Conservation (phyloP, 805 yeast genomes). For the Starmerella potacharoeniae region DNA sequence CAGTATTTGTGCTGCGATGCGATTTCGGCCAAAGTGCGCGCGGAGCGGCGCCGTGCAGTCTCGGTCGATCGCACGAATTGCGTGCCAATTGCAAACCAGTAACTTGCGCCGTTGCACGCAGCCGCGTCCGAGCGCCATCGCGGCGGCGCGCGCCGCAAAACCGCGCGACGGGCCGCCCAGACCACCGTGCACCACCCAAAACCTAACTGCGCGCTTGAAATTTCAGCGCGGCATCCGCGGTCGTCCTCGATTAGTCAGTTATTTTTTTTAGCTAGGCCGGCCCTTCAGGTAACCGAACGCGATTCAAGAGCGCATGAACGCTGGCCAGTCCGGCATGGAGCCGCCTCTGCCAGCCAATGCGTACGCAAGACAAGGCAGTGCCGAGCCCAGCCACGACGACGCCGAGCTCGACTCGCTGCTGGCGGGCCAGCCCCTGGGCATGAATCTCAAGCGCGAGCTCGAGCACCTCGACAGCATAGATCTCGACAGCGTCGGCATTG, state of each 20-base stretch:
- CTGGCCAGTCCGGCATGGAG: constrained; percentile 11
- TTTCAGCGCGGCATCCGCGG: constrained; percentile 2
- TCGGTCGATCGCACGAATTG: too few relatives aligned
- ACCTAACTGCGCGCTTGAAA: not conserved
- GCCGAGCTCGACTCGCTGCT: constrained; percentile 11
- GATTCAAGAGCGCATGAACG: constrained; percentile 7
- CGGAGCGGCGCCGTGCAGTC: too few relatives aligned
- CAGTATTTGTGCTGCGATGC: too few relatives aligned
- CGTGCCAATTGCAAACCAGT: too few relatives aligned
- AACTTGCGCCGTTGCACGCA: too few relatives aligned
- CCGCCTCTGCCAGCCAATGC: constrained; percentile 6
- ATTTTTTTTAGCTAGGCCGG: constrained; percentile 2
- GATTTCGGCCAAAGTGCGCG: too few relatives aligned
- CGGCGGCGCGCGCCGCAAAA: too few relatives aligned
- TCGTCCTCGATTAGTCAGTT: constrained; percentile 2
- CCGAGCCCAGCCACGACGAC: constrained; percentile 1
- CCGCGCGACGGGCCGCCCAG: not conserved
- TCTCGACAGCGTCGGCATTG: constrained; percentile 5
- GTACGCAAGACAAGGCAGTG: constrained; percentile 3
- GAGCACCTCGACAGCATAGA: constrained; percentile 13
- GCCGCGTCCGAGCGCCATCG: too few relatives aligned
- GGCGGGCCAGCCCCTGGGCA: constrained; percentile 9
- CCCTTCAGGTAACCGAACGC: constrained; percentile 2
- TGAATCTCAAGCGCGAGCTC: constrained; percentile 16
- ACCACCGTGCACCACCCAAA: not conserved